Percentiles rank a stretch among this genome's conserved stretches.
Conservation (phyloP, 805 yeast species). For the Saccharomyces kudriavzevii region DNA sequence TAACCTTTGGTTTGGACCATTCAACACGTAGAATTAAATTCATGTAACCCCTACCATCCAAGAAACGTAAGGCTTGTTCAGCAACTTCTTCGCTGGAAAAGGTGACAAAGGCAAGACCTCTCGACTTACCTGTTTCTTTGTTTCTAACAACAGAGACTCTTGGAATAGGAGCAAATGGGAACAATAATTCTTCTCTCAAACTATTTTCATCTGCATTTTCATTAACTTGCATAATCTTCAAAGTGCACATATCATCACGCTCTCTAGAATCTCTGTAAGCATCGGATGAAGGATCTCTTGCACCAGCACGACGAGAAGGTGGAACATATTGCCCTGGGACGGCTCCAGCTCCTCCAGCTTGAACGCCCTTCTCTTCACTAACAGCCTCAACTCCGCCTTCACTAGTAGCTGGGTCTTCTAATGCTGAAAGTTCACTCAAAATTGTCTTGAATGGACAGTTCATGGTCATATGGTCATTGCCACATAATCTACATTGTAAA, state of each 20-base stretch:
- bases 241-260: conserved; percentile 79
- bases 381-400: conserved; percentile 25
- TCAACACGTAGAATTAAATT: conserved; percentile 68
- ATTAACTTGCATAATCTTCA: conserved; percentile 87
- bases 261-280: conserved; percentile 41
- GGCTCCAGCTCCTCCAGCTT: conserved; percentile 31
- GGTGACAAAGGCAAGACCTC: conserved; percentile 93
- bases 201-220: conserved; percentile 75
- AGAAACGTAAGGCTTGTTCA: conserved; percentile 60
- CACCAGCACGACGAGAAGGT: conserved; percentile 43
- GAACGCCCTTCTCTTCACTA: conserved; percentile 25
- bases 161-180: conserved; percentile 55
- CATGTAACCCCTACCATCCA: conserved; percentile 90
- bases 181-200: conserved; percentile 63
- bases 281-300: conserved; percentile 35
- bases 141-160: conserved; percentile 82
- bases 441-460: conserved; percentile 95
- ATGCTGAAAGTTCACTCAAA: conserved; percentile 45
- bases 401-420: conserved; percentile 31
- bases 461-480: conserved; percentile 86
- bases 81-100: conserved; percentile 64
- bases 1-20: conserved; percentile 43
- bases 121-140: conserved; percentile 87
- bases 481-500: conserved; percentile 81
- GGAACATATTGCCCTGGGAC: conserved; percentile 47